Conservation (phyloP, 2,329 filamentous ascomycete species). For the Aureobasidium subglaciale region DNA sequence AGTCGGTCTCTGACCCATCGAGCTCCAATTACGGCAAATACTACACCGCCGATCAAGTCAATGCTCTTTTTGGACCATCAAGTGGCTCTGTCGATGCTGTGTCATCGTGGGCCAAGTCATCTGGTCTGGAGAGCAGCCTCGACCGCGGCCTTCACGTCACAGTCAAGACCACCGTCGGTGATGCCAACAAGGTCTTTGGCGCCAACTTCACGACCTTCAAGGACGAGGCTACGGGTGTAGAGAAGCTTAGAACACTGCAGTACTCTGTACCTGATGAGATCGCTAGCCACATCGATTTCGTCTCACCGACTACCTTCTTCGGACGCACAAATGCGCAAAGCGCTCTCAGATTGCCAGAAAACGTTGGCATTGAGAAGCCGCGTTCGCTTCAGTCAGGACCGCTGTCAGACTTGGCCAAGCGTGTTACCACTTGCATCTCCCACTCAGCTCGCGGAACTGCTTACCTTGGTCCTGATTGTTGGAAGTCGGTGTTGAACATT, state of each 20-base stretch:
- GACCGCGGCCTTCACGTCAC: slow-evolving; percentile 55
- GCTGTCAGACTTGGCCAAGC: slow-evolving; percentile 4
- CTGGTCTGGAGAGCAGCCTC: slow-evolving; percentile 44
- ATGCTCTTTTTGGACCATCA: slow-evolving; percentile 46
- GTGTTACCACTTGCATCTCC: slow-evolving; percentile 17
- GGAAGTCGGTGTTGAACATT: slow-evolving; percentile 21
- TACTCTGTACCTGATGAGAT: slow-evolving; percentile 27
- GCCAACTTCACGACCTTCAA: slow-evolving; percentile 51
- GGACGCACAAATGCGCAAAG: slow-evolving; percentile 18
- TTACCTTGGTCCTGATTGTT: slow-evolving; percentile 19
- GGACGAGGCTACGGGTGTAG: slow-evolving; percentile 2
- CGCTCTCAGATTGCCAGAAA: slow-evolving; percentile 2
- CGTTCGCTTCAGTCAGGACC: neutral
- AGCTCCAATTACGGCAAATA: slow-evolving; percentile 55
- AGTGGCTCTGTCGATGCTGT: slow-evolving; percentile 44
- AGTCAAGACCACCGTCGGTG: slow-evolving; percentile 46
- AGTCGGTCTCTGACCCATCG: slow-evolving; percentile 50
- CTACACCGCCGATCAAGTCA: slow-evolving; percentile 54
- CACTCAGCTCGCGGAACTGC: neutral
- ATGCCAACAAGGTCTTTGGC: slow-evolving; percentile 50
- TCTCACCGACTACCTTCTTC: slow-evolving; percentile 23
- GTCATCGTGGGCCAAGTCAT: slow-evolving; percentile 48
- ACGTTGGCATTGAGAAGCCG: slow-evolving; percentile 15
- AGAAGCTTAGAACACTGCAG: slow-evolving; percentile 31
- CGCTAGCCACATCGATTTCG: slow-evolving; percentile 18